Conservation (phyloP, 78 protist species). For the Polysphondylium violaceum region DNA sequence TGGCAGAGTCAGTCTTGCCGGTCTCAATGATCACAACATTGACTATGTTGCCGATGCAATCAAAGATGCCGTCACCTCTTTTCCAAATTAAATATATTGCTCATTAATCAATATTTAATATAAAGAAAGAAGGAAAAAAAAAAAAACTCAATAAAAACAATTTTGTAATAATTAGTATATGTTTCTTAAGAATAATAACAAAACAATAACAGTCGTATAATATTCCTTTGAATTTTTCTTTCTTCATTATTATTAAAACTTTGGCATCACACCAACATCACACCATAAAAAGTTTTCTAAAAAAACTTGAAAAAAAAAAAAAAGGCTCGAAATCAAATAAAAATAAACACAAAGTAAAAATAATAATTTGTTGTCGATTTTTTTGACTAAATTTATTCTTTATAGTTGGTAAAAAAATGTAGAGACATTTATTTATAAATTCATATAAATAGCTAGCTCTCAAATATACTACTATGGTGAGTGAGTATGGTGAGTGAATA, state of each 20-base stretch:
- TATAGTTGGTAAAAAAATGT: no score
- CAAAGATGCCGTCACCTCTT: slow-evolving; percentile 71
- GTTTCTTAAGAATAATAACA: background rate
- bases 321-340: no score
- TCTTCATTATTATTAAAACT: no score
- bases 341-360: no score
- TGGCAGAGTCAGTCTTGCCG: slow-evolving; percentile 98
- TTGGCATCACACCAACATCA: no score
- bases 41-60: slow-evolving; percentile 91
- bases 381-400: background rate
- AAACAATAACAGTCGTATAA: background rate
- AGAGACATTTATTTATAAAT: no score
- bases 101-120: background rate
- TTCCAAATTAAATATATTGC: background rate
- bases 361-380: background rate
- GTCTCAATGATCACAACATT: slow-evolving; percentile 87
- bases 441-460: no score
- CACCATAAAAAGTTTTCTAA: background rate
- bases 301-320: background rate
- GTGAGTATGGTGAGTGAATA: no score
- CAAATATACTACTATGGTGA: no score
- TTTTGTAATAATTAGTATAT: background rate
- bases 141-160: background rate
- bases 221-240: no score
- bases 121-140: background rate